Percentiles rank a stretch among this genome's conserved stretches.
Evolutionary conservation across 768 basidiomycete species (phyloP).

Genomic region (Podaxis sp.): DNA sequence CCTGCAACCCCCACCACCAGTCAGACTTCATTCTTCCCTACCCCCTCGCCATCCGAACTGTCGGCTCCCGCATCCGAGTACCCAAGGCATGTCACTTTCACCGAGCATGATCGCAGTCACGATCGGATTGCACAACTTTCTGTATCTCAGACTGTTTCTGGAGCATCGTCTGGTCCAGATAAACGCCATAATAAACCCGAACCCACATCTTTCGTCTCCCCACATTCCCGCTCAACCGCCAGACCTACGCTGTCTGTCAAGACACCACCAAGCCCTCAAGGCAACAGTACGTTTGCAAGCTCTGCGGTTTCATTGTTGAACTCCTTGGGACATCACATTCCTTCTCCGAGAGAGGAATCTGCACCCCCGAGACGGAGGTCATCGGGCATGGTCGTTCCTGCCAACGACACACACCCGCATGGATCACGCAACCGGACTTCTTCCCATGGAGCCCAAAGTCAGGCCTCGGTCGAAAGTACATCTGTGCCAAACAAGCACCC

Average conservation of each 20-base stretch:
- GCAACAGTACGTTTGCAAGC: constrained; percentile 12
- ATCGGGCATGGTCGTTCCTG: constrained; percentile 4
- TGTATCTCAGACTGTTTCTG: neutral
- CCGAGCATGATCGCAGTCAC: neutral
- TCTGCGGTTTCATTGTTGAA: constrained; percentile 25
- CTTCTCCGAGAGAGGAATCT: constrained; percentile 5
- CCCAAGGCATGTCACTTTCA: neutral
- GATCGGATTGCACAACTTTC: neutral
- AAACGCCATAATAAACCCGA: neutral
- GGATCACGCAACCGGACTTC: neutral
- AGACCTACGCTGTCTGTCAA: constrained; percentile 19
- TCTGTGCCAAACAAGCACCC: neutral
- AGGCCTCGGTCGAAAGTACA: neutral
- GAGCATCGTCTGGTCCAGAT: no score
- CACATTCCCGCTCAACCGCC: constrained; percentile 18
- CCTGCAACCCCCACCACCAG: neutral
- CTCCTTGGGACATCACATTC: constrained; percentile 14
- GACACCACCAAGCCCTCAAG: constrained; percentile 12
- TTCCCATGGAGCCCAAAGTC: neutral
- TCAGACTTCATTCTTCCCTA: neutral
- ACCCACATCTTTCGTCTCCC: neutral
- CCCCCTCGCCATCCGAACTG: neutral
- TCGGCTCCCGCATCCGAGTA: neutral
- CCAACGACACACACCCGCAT: neutral
- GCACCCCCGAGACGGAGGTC: constrained; percentile 10